These are phyloP conservation scores for Kuraishia floccosa DNA, from an alignment of 805 yeast genomes.

Conservation along the genomic window DNA sequence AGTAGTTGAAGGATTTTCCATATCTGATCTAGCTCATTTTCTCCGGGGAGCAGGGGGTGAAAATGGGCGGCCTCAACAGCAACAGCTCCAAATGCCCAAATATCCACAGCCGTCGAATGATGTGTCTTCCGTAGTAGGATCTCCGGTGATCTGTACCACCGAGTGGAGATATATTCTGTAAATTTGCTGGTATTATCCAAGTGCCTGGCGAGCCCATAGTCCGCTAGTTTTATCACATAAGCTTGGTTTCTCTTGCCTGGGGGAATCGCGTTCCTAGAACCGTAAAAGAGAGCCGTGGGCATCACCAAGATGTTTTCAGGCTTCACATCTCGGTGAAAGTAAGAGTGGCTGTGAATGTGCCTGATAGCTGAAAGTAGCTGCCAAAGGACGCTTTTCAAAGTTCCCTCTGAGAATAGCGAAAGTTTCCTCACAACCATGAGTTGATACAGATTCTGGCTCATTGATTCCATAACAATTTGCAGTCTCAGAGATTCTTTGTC, in stretches of 20 bases:
- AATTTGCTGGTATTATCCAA: conserved; percentile 39
- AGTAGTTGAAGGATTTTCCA: conserved; percentile 53
- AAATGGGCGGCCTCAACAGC: conserved; percentile 65
- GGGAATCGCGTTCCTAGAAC: conserved; percentile 26
- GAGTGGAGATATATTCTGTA: conserved; percentile 71
- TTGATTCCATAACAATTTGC: conserved; percentile 81
- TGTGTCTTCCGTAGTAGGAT: conserved; percentile 50
- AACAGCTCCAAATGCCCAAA: conserved; percentile 82
- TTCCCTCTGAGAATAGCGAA: conserved; percentile 39
- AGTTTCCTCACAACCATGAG: conserved; percentile 53
- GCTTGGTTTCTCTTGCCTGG: conserved; percentile 23
- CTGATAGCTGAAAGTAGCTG: conserved; percentile 70
- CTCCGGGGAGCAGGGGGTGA: conserved; percentile 77
- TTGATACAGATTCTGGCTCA: conserved; percentile 76
- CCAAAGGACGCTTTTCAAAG: conserved; percentile 53
- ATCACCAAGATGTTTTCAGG: conserved; percentile 84
- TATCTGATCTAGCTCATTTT: conserved; percentile 68
- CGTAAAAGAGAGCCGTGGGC: conserved; percentile 43
- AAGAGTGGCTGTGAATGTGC: conserved; percentile 65
- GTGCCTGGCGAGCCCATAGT: conserved; percentile 68
- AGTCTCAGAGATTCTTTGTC: conserved; percentile 49
- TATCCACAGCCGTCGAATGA: conserved; percentile 63
- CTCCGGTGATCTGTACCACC: conserved; percentile 86
- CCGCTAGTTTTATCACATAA: conserved; percentile 66
- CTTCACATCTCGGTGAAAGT: conserved; percentile 83